Evolutionary conservation across 331 rosid genomes (phyloP).

Genomic region (Prunus yedoensis): DNA sequence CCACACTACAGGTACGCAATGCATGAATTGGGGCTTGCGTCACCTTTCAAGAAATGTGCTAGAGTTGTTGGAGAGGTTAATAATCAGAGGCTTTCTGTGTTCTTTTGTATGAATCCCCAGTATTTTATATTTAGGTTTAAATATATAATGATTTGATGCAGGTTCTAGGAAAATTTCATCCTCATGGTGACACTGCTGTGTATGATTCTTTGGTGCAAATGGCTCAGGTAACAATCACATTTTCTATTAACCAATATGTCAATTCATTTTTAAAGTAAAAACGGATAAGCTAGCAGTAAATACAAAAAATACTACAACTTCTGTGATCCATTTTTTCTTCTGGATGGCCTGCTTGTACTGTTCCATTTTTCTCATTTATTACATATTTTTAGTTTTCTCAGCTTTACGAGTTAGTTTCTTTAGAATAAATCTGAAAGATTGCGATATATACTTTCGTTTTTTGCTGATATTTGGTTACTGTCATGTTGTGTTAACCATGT

Average conservation of each 20-base stretch:
- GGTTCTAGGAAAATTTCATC: slow-evolving; percentile 96
- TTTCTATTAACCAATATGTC: neutral
- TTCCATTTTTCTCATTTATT: neutral
- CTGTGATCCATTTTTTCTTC: neutral
- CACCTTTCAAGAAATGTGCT: slow-evolving; percentile 96
- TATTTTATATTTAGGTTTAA: neutral
- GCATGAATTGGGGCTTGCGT: slow-evolving; percentile 91
- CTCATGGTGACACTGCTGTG: slow-evolving; percentile 93
- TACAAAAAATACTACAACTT: neutral
- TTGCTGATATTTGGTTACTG: neutral
- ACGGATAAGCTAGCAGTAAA: neutral
- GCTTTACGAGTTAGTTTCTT: neutral
- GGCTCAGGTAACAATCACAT: slow-evolving; percentile 75
- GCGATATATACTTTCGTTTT: neutral
- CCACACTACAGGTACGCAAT: slow-evolving; percentile 70
- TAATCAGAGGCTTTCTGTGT: slow-evolving; percentile 4
- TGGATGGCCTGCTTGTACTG: neutral
- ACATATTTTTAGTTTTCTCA: neutral
- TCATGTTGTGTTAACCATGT: neutral
- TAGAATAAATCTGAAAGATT: neutral
- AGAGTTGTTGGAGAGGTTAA: slow-evolving; percentile 99
- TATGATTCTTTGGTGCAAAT: slow-evolving; percentile 93
- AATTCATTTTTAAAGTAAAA: neutral
- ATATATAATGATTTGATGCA: slow-evolving; percentile 28
- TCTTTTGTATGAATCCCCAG: neutral